phyloP scores from a whole-genome alignment of 768 basidiomycete genomes.

The Wakefieldia striispora region DNA sequence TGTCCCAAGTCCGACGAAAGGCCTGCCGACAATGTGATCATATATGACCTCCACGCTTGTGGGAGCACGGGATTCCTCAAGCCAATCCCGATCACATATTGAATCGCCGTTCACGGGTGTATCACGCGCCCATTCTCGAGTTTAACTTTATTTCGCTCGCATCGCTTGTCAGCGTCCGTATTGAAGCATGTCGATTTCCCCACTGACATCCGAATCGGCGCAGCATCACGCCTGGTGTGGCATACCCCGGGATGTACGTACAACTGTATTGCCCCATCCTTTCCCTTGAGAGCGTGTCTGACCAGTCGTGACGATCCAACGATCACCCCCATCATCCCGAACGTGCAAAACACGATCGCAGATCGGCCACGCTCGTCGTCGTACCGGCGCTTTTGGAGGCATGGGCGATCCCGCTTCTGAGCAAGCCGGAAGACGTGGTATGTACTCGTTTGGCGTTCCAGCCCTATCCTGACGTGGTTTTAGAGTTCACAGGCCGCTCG shows the following conservation, averaged over 20 bases:
- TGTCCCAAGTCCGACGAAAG: conserved; percentile 4
- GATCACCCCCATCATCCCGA: conserved; percentile 20
- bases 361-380: conserved; percentile 11
- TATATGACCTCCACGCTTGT: conserved; percentile 45
- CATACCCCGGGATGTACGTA: conserved; percentile 16
- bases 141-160: neutral
- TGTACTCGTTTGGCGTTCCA: neutral
- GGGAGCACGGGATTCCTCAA: conserved; percentile 50
- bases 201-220: conserved; percentile 7
- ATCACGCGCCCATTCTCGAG: conserved; percentile 24
- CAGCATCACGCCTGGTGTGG: conserved; percentile 21
- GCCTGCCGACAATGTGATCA: conserved; percentile 16
- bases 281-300: conserved; percentile 12
- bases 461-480: neutral
- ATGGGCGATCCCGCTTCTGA: conserved; percentile 21
- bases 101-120: conserved; percentile 32
- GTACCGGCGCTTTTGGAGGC: conserved; percentile 26
- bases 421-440: conserved; percentile 21
- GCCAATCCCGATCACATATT: conserved; percentile 36
- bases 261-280: conserved; percentile 19
- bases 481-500: conserved; percentile 31
- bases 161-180: conserved; percentile 1
- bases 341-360: conserved; percentile 20
- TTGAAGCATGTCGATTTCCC: conserved; percentile 1
- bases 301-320: conserved; percentile 11